Conservation (phyloP, 805 yeast genomes). For the Metschnikowia cubensis region DNA sequence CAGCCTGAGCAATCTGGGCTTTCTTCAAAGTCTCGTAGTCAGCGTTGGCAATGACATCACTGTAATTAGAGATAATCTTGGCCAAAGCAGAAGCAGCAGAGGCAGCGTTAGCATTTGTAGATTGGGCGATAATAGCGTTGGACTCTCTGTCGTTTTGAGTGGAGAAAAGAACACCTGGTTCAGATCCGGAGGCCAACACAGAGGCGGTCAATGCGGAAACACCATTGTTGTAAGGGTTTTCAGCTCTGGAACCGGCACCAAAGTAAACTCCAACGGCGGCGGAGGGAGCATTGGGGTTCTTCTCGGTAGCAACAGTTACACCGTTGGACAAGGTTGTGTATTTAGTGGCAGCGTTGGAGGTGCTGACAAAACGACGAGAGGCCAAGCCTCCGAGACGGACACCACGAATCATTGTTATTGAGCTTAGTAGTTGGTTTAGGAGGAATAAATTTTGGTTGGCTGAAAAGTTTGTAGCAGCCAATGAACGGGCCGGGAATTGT, state of each 20-base stretch:
- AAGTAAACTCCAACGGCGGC: constrained; percentile 66
- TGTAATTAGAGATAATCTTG: constrained; percentile 36
- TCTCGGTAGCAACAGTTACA: constrained; percentile 66
- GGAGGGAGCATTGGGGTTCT: constrained; percentile 50
- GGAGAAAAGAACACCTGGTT: constrained; percentile 54
- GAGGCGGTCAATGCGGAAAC: constrained; percentile 61
- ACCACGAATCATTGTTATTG: constrained; percentile 39
- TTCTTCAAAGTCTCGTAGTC: constrained; percentile 47
- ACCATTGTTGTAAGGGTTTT: constrained; percentile 80
- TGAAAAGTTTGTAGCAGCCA: constrained; percentile 15
- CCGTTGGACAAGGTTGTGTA: constrained; percentile 74
- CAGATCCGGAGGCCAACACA: constrained; percentile 40
- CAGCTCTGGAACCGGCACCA: constrained; percentile 78
- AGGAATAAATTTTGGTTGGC: constrained; percentile 11
- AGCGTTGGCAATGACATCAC: constrained; percentile 38
- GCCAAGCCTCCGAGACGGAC: constrained; percentile 31
- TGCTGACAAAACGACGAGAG: constrained; percentile 56
- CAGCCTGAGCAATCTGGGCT: constrained; percentile 44
- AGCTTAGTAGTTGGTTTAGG: constrained; percentile 6
- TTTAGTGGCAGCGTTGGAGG: constrained; percentile 55
- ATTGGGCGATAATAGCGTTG: constrained; percentile 57
- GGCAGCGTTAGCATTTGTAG: constrained; percentile 46
- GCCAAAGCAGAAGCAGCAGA: constrained; percentile 53
- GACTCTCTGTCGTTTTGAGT: constrained; percentile 58
- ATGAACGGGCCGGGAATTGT: constrained; percentile 19